Conservation (phyloP, 2,329 filamentous ascomycete species). For the Pestalotiopsis sp. region DNA sequence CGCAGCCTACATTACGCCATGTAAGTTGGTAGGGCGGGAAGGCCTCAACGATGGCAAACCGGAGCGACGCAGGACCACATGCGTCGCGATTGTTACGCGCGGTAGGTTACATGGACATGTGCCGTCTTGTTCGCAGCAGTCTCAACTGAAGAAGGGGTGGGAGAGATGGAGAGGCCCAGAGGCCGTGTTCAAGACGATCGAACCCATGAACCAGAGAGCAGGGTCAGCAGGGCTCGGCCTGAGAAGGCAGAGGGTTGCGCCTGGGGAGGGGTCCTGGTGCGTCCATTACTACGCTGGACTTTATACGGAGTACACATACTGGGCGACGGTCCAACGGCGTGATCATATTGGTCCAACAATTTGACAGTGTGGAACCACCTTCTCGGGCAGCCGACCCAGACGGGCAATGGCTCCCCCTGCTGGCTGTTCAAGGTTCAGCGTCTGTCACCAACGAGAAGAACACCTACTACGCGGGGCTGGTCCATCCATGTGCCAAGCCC, state of each 20-base stretch:
- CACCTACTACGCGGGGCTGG: background rate
- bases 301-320: background rate
- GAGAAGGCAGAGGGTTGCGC: background rate
- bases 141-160: background rate
- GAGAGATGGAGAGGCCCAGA: too few species aligned
- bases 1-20: background rate
- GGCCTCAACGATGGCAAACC: background rate
- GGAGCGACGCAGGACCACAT: background rate
- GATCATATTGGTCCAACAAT: background rate
- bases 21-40: background rate
- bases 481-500: background rate
- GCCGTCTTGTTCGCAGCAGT: background rate
- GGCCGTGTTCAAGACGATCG: background rate
- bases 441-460: background rate
- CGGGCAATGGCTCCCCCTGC: background rate
- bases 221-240: background rate
- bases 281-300: background rate
- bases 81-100: background rate
- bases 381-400: constrained; percentile 13
- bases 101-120: background rate
- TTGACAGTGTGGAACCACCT: constrained; percentile 4
- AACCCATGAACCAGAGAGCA: background rate
- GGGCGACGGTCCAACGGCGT: constrained; percentile 1
- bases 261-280: background rate
- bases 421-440: background rate